Evolutionary conservation across 2,329 filamentous ascomycete species (phyloP).

Genomic region (Tolypocladium amazonense): DNA sequence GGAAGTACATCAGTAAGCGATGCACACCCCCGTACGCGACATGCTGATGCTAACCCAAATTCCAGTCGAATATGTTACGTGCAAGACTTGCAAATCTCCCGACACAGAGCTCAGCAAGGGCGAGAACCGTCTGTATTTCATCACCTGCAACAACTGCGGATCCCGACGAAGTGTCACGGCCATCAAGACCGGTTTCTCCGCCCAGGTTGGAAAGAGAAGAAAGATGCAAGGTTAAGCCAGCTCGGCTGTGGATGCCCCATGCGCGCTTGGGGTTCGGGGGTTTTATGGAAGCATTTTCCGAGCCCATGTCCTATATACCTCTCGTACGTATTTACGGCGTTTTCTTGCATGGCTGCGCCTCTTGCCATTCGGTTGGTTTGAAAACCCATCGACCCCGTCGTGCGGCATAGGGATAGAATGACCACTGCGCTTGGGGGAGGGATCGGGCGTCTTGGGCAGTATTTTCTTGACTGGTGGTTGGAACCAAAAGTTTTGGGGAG

Average conservation of each 20-base stretch:
- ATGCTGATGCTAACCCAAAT: neutral
- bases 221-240: slow-evolving; percentile 72
- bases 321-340: neutral
- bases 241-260: slow-evolving; percentile 1
- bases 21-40: neutral
- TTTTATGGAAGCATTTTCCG: neutral
- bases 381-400: neutral
- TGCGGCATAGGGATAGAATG: neutral
- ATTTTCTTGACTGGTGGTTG: neutral
- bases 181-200: slow-evolving; percentile 99
- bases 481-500: neutral
- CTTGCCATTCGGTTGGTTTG: neutral
- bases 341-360: neutral
- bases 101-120: slow-evolving; percentile 97
- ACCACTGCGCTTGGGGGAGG: neutral
- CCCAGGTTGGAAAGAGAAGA: slow-evolving; percentile 97
- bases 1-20: slow-evolving; percentile 81
- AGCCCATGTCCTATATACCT: neutral
- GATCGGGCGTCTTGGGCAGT: neutral
- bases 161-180: slow-evolving; percentile 83
- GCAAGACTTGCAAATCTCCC: slow-evolving; percentile 93
- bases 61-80: slow-evolving; percentile 89
- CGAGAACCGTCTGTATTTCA: slow-evolving; percentile 98
- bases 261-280: neutral
- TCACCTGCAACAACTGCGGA: slow-evolving; percentile 81